Percentiles rank a stretch among this genome's conserved stretches.
Conservation (phyloP, 768 basidiomycete species). For the Suillus plorans region DNA sequence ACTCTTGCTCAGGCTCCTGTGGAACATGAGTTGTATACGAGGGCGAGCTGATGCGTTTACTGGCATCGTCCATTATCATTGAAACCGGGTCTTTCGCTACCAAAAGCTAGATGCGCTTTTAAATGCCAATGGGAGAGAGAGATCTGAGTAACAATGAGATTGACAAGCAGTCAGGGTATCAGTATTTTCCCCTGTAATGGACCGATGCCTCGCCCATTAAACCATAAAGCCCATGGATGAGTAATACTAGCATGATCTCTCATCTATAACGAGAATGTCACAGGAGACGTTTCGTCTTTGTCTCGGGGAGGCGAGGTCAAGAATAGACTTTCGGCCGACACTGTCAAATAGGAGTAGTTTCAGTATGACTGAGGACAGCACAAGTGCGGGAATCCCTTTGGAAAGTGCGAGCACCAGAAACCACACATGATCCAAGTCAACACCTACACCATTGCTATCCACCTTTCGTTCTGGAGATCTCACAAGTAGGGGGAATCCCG, state of each 20-base stretch:
- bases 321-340: slow-evolving; percentile 4
- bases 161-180: not conserved
- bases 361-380: not conserved
- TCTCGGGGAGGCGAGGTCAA: not conserved
- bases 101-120: not conserved
- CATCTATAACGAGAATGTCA: not conserved
- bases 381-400: not conserved
- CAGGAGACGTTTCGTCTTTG: not conserved
- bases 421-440: not conserved
- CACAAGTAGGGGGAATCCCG: not conserved
- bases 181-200: not conserved
- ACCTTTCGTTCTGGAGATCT: no score
- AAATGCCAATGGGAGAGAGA: not conserved
- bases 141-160: not conserved
- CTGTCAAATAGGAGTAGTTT: not conserved
- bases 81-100: no score
- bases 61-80: not conserved
- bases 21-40: not conserved
- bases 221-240: not conserved
- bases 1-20: slow-evolving; percentile 8
- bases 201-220: not conserved
- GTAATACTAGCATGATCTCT: not conserved
- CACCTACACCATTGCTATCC: not conserved
- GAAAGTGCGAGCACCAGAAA: not conserved
- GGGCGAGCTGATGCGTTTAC: not conserved